phyloP scores from a whole-genome alignment of 2,329 filamentous ascomycete species.

The Colletotrichum scovillei region DNA sequence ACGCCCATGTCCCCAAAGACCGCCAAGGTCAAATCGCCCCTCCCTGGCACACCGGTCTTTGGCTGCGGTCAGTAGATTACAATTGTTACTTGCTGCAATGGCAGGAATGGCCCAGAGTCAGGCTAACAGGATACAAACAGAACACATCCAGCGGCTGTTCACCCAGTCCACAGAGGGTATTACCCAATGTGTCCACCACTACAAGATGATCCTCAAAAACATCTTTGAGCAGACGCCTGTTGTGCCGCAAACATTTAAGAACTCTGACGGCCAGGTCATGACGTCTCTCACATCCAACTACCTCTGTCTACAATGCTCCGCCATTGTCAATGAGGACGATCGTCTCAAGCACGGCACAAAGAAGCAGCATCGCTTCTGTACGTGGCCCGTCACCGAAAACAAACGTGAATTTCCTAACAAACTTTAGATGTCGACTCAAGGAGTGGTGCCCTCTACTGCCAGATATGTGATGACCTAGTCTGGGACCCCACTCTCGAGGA shows the following conservation, averaged over 20 bases:
- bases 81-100: constrained; percentile 19
- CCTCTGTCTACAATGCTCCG: constrained; percentile 79
- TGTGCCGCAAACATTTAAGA: constrained; percentile 73
- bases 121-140: constrained; percentile 53
- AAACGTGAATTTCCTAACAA: constrained; percentile 40
- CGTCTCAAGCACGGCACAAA: constrained; percentile 74
- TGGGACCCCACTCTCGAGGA: constrained; percentile 86
- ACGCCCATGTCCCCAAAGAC: constrained; percentile 67
- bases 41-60: constrained; percentile 69
- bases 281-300: constrained; percentile 76
- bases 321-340: constrained; percentile 74
- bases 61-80: constrained; percentile 68
- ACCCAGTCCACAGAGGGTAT: constrained; percentile 70
- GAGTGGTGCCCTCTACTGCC: constrained; percentile 80
- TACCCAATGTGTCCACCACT: constrained; percentile 76
- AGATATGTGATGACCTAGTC: constrained; percentile 84
- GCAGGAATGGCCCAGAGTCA: constrained; percentile 29
- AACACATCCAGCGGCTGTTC: constrained; percentile 78
- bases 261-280: constrained; percentile 64
- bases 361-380: constrained; percentile 81
- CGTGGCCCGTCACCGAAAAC: constrained; percentile 37
- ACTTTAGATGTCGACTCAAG: constrained; percentile 79
- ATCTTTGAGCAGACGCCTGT: constrained; percentile 76
- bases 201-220: constrained; percentile 76
- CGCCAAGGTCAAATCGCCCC: constrained; percentile 69